Evolutionary conservation across 441 rosid genomes (phyloP).

Genomic region (Iberis amara): DNA sequence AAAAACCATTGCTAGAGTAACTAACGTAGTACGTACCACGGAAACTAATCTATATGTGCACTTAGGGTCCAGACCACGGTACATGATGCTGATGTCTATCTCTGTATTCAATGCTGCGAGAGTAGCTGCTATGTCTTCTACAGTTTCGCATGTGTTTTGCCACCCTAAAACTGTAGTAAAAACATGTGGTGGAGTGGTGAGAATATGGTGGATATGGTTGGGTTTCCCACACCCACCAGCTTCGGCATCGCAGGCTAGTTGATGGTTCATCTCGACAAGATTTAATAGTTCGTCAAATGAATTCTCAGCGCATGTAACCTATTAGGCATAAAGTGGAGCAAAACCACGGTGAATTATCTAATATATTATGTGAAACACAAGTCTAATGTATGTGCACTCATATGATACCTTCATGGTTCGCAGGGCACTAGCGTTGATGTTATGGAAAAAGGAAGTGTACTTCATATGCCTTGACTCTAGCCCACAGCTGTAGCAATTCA

Average conservation of each 20-base stretch:
- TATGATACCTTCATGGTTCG: constrained; percentile 72
- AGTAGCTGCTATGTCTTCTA: constrained; percentile 76
- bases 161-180: constrained; percentile 93
- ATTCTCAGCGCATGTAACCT: constrained; percentile 64
- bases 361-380: not conserved
- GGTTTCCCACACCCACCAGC: constrained; percentile 79
- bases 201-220: constrained; percentile 70
- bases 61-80: constrained; percentile 75
- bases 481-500: constrained; percentile 77
- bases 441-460: constrained; percentile 88
- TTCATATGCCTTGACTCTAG: constrained; percentile 85
- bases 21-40: constrained; percentile 47
- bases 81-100: constrained; percentile 76
- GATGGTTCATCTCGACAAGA: constrained; percentile 86
- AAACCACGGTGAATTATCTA: not conserved
- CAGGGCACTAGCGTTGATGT: constrained; percentile 88
- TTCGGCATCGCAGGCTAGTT: constrained; percentile 78
- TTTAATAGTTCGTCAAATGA: constrained; percentile 70
- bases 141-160: constrained; percentile 89
- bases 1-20: not conserved
- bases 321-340: constrained; percentile 27
- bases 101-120: constrained; percentile 65
- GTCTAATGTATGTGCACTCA: not conserved
- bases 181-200: constrained; percentile 66
- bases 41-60: constrained; percentile 65